Evolutionary conservation across 2,329 filamentous ascomycete species (phyloP), one percentile per base, ranked within the genome.

Genomic region (Talaromyces pinophilus): DNA sequence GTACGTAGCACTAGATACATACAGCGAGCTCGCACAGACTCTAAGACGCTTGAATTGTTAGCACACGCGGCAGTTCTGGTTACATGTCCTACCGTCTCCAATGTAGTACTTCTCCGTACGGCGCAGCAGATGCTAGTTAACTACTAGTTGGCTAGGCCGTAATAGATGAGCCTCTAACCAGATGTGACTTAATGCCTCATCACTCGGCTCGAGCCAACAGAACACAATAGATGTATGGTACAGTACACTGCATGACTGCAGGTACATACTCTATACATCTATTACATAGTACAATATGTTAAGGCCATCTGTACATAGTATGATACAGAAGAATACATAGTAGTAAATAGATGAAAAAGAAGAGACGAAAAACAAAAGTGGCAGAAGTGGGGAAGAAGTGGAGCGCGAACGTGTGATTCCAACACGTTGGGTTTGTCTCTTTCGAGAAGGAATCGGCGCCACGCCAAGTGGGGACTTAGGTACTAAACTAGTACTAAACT

Each of bases 361-460:
- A 33, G 22, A 38, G 15, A 60, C 8, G 28, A 19, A 19, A 30
- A 44, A n/a, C 40, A 17, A 42, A 42, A 44, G 42, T 19, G 28
- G 17, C 8, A n/a, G 4, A 38, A 52, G 22, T 54, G 22, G 48
- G 59, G 28, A 63, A 54, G 42, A 46, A 59, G 35, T 60, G 61
- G 57, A 64, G 63, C 30, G 44, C 64, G 59, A 67, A 70, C 70
- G 68, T 57, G 54, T 40, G 54, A 22, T 40, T 57, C 54, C 54
- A 57, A 57, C 30, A 57, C 54, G 57, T 46, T 60, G 57, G 35
- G 35, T 60, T 59, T 46, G 68, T 70, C 62, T 25, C 44, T 33
- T 62, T 62, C 48, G 61, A 44, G 61, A 63, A 63, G 61, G 61
- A 63, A 63, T 63, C 61, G 25, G 33, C 59, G 25, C 0, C 10